Evolutionary conservation across 768 basidiomycete genomes (phyloP), one percentile per base, ranked within the genome.

Genomic region (Leccinum truebloodii): DNA sequence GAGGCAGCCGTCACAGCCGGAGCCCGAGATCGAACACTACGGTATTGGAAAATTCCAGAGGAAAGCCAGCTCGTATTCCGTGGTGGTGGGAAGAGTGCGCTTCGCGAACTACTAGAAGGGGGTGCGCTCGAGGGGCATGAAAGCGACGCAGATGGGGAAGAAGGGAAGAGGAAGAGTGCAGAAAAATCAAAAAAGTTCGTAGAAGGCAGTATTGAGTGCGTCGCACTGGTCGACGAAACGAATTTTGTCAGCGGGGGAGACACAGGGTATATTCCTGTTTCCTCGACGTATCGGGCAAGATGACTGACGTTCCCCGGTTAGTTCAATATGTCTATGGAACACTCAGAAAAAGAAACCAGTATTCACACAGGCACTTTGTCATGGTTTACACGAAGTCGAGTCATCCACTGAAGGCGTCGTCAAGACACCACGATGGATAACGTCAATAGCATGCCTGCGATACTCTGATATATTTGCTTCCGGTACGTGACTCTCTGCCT

Each of bases 11-110:
- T 98, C 20, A 95, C 89, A 37, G 90, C 89, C 6, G 97, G 96
- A 20, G 92, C 87, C 1, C 81, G 94, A 35, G 97, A 99, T 78
- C 89, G 93, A 71, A 97, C 95, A 0, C 84, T 88, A 60, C 83
- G 97, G 37, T 98, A 86, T 76, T 99, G 96, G 96, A 98, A 98
- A 77, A 90, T 98, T 55, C 86, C 87, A 39, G 96, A 99, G 56
- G 95, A 98, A 75, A 92, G 84, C 13, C 96, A 98, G 70, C 80
- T 99, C 26, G 95, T 99, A 7, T 98, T 98, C 70, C 85, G 97
- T 39, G 97, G 96, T 26, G 97, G 97, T n/a, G 94, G 90, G 5
- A 82, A 85, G 65, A 95, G 89, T 75, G 83, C 83, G 37, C 80
- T 92, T 64, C 79, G 90, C 57, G 90, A 94, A 70, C 84, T 92